These are phyloP conservation scores for Colletotrichum sublineola DNA, from an alignment of 2,329 filamentous ascomycete genomes.

Conservation along the genomic window DNA sequence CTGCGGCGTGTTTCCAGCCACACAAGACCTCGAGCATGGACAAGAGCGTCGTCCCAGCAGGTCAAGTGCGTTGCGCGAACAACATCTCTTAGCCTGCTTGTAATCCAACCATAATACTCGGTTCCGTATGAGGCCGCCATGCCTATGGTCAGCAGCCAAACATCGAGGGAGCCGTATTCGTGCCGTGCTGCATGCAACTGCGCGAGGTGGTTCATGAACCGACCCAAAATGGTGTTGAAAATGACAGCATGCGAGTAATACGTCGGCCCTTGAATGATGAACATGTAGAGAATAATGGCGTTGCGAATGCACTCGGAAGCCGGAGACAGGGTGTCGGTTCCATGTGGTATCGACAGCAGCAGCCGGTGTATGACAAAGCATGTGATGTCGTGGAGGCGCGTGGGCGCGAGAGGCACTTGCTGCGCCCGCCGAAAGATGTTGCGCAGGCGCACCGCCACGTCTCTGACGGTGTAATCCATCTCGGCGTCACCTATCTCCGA, in stretches of 20 bases:
- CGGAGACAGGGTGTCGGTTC: conserved; percentile 26
- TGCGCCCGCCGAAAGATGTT: conserved; percentile 44
- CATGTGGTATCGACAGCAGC: conserved; percentile 47
- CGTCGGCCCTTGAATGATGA: conserved; percentile 66
- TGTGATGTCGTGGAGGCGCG: conserved; percentile 66
- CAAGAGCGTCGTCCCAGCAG: conserved; percentile 35
- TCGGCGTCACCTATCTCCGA: conserved; percentile 44
- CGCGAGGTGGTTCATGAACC: conserved; percentile 51
- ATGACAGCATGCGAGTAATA: conserved; percentile 66
- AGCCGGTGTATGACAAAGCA: conserved; percentile 67
- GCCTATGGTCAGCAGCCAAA: conserved; percentile 60
- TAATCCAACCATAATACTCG: conserved; percentile 49
- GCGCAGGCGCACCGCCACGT: neutral
- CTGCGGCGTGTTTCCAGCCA: conserved; percentile 47
- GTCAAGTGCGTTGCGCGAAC: conserved; percentile 1
- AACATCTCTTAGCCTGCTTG: conserved; percentile 42
- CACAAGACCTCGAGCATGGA: conserved; percentile 46
- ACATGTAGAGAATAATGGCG: conserved; percentile 63
- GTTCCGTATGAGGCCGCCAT: conserved; percentile 53
- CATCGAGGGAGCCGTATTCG: conserved; percentile 47
- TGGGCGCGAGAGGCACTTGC: conserved; percentile 50
- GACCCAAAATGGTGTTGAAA: conserved; percentile 50
- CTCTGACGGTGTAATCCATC: conserved; percentile 49
- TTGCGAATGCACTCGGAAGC: conserved; percentile 61
- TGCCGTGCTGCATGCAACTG: conserved; percentile 39